phyloP scores from a whole-genome alignment of 345 rosid genomes.

The Rhizophora mangle region DNA sequence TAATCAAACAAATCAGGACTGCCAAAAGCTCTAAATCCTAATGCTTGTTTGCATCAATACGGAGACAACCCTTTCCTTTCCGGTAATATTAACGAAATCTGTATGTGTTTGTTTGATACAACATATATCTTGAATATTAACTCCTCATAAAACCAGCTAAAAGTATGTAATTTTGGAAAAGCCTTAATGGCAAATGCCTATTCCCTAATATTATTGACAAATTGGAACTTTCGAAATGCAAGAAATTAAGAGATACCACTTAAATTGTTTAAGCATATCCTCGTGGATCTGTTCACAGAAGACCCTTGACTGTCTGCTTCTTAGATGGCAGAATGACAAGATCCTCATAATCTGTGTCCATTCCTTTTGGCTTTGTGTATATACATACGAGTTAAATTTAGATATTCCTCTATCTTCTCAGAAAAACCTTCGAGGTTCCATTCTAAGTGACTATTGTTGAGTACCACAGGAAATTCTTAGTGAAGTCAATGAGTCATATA shows the following conservation, averaged over 20 bases:
- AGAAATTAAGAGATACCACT: slow-evolving; percentile 43
- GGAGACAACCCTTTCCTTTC: no score
- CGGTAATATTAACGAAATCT: no score
- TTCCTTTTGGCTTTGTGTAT: slow-evolving; percentile 90
- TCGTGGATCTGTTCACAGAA: slow-evolving; percentile 82
- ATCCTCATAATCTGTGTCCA: slow-evolving; percentile 96
- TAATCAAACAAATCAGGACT: no score
- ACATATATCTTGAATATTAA: no score
- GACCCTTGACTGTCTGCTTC: slow-evolving; percentile 80
- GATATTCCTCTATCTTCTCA: slow-evolving; percentile 89
- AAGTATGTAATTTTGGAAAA: background rate
- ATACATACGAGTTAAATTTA: slow-evolving; percentile 80
- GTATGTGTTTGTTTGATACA: no score
- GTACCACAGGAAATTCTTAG: slow-evolving; percentile 7
- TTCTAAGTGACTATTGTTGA: slow-evolving; percentile 80
- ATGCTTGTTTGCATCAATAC: no score
- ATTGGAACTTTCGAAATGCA: background rate
- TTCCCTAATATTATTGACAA: background rate
- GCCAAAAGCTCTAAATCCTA: no score
- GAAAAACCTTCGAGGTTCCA: slow-evolving; percentile 93
- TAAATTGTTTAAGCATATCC: slow-evolving; percentile 85
- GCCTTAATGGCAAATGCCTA: background rate
- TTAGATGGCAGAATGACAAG: slow-evolving; percentile 87
- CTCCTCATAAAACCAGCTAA: no score
- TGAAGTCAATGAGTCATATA: background rate